Evolutionary conservation across 768 basidiomycete genomes (phyloP).

Genomic region (Lactifluus piperatus): DNA sequence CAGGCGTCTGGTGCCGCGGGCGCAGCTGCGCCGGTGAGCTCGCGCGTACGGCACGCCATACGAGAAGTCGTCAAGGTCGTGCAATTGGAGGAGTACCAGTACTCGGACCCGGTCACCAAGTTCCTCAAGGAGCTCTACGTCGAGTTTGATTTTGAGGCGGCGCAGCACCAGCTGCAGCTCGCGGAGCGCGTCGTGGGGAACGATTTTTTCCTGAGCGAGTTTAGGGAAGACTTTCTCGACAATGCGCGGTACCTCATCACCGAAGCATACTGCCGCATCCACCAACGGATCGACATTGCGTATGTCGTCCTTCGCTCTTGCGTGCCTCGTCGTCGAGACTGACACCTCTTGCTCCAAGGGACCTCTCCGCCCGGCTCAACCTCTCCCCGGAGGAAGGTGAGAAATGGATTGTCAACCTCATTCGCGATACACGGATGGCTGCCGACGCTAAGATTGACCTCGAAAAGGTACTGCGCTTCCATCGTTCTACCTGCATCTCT

Average conservation of each 20-base stretch:
- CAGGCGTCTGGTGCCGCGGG: conserved; percentile 35
- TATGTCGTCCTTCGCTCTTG: conserved; percentile 28
- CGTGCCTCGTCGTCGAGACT: neutral
- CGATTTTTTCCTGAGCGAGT: conserved; percentile 91
- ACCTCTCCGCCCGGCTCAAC: conserved; percentile 89
- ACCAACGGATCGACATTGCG: conserved; percentile 87
- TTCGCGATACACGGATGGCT: conserved; percentile 93
- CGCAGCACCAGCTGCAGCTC: conserved; percentile 69
- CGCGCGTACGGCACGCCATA: conserved; percentile 81
- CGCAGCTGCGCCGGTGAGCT: conserved; percentile 38
- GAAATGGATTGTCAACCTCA: conserved; percentile 99
- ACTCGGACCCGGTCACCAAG: conserved; percentile 84
- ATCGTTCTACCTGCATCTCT: neutral
- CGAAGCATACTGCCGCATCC: conserved; percentile 97
- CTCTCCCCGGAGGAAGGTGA: conserved; percentile 93
- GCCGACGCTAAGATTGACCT: conserved; percentile 97
- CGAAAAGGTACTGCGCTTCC: conserved; percentile 57
- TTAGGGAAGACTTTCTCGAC: conserved; percentile 91
- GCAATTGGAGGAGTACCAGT: conserved; percentile 94
- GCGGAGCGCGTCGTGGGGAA: conserved; percentile 79
- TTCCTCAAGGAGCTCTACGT: conserved; percentile 92
- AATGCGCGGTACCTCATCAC: conserved; percentile 94
- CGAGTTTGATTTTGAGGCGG: conserved; percentile 94
- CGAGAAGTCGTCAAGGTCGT: conserved; percentile 89
- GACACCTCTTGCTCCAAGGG: conserved; percentile 36